Percentiles rank a stretch among this genome's conserved stretches.
Evolutionary conservation across 2,329 filamentous ascomycete genomes (phyloP).

Genomic region (Alternaria viburni): DNA sequence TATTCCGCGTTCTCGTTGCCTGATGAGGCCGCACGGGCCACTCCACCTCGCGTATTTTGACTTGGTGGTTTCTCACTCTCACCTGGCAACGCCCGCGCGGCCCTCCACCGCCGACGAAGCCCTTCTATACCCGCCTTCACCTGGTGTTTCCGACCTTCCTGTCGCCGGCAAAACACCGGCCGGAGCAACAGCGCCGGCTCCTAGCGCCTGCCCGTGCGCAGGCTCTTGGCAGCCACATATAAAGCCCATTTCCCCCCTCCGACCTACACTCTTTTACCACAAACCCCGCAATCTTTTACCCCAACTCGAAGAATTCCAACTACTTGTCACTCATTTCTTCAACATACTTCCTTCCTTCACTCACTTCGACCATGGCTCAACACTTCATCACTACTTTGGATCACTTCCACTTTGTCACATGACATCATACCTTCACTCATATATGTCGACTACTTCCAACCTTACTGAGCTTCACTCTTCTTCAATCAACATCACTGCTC

Average conservation of each 20-base stretch:
- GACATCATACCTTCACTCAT: slow-evolving; percentile 2
- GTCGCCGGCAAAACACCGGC: slow-evolving; percentile 8
- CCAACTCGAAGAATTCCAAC: not conserved
- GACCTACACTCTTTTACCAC: not conserved
- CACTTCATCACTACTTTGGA: not conserved
- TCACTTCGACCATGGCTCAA: slow-evolving; percentile 10
- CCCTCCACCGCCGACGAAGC: slow-evolving; percentile 1
- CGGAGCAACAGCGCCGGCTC: not conserved
- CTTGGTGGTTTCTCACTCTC: not conserved
- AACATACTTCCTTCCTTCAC: not conserved
- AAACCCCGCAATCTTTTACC: not conserved
- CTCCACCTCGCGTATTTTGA: not conserved
- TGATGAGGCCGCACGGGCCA: slow-evolving; percentile 14
- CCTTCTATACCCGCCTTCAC: slow-evolving; percentile 6
- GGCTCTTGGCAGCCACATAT: slow-evolving; percentile 3
- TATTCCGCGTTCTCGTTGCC: not conserved
- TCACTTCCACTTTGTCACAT: slow-evolving; percentile 11
- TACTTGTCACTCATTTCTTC: not conserved
- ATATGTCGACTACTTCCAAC: slow-evolving; percentile 1
- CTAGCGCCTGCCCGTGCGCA: not conserved
- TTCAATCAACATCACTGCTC: not conserved
- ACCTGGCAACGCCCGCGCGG: slow-evolving; percentile 1
- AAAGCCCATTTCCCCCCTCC: slow-evolving; percentile 1
- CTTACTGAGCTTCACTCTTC: slow-evolving; percentile 1
- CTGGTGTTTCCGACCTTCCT: slow-evolving; percentile 6